Evolutionary conservation across 371 early-diverging fungal genomes (phyloP), one percentile per base, ranked within the genome.

Genomic region (Lichtheimia ornata): DNA sequence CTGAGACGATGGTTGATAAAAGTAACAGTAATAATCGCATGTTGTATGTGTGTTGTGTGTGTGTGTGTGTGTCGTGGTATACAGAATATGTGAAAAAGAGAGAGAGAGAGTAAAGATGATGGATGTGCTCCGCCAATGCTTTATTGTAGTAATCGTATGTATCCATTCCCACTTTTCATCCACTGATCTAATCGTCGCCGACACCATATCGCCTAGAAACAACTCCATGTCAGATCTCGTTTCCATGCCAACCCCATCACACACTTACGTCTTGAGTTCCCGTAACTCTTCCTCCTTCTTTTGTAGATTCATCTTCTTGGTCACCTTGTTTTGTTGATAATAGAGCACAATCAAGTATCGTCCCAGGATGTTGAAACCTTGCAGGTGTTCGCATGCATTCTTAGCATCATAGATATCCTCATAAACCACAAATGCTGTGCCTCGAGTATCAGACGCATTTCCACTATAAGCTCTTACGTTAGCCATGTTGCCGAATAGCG

Each of bases 321-420:
- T 84, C 54, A 86, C 81, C 77, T 93, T 89, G 66, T 88, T 88
- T 22, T 90, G 84, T 64, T 95, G 91, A 75, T 93, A 93, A 59
- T 97, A 98, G 24, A 97, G 81, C 7, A 98, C 96, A 54, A 98
- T 94, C 69, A 98, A 68, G 67, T 97, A 97, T 63, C 98, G 84
- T 4, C 96, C 96, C 80, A 94, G 87, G 59, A 98, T 90, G 67
- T 97, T 97, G 80, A 95, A 97, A 50, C 97, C 97, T 55, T 91
- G 89, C 35, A 97, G 69, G 66, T 96, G 96, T 55, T 97, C 97
- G 68, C 95, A 95, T 0, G 99, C 99, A 24, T 91, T 90, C 72
- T 97, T 96, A 35, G 98, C 97, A 68, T 97, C 97, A 66, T 89
- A 94, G n/a, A 98, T 95, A 57, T 97, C 97, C 63, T 97, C 97